These are phyloP conservation scores for Sporothrix phasma DNA, from an alignment of 2,329 filamentous ascomycete genomes.

Conservation along the genomic window DNA sequence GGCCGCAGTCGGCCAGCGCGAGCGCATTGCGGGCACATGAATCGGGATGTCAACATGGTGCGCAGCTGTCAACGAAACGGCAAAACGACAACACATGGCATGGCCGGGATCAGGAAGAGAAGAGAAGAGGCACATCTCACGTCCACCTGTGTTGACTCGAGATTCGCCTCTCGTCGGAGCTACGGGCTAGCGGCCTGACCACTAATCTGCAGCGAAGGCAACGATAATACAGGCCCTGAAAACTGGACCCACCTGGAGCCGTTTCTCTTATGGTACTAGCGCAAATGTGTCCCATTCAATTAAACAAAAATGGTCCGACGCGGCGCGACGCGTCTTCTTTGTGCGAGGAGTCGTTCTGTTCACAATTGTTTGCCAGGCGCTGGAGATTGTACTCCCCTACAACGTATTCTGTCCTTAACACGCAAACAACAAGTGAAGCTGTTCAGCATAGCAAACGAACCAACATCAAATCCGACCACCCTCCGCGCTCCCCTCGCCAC, in stretches of 20 bases:
- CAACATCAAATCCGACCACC: too few relatives aligned
- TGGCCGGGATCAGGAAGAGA: background rate
- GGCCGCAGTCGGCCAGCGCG: background rate
- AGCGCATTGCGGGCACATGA: slow-evolving; percentile 8
- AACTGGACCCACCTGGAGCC: background rate
- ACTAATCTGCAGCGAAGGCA: background rate
- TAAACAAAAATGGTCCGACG: background rate
- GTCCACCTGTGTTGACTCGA: background rate
- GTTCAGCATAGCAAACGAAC: too few relatives aligned
- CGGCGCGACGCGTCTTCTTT: slow-evolving; percentile 11
- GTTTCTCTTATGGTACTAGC: background rate
- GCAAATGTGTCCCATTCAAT: background rate
- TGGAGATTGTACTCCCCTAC: too few relatives aligned
- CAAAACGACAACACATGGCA: background rate
- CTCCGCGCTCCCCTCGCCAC: background rate
- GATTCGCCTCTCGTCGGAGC: background rate
- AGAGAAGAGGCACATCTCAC: background rate
- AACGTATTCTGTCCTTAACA: background rate
- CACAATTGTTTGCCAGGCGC: too few relatives aligned
- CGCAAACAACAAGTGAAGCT: too few relatives aligned
- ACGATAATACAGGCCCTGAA: background rate
- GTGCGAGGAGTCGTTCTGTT: background rate
- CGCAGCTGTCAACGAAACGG: background rate
- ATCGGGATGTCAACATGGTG: slow-evolving; percentile 1
- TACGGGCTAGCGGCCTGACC: background rate